phyloP scores from a whole-genome alignment of 768 basidiomycete species.

The Phaeotremella skinneri region DNA sequence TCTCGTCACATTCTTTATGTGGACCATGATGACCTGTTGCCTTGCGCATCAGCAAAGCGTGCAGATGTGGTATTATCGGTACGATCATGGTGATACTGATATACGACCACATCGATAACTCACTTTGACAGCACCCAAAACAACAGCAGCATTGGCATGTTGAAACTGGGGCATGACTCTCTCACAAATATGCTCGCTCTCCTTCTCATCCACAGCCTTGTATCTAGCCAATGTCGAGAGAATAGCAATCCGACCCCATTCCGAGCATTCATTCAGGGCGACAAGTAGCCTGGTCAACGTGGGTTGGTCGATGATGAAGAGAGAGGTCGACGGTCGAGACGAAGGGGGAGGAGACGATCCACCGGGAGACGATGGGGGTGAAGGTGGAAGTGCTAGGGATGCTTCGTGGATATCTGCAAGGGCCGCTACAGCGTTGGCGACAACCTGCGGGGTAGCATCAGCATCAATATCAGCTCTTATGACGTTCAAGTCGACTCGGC shows the following conservation, averaged over 20 bases:
- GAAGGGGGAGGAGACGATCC: constrained; percentile 35
- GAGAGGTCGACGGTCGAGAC: constrained; percentile 54
- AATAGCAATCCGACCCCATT: constrained; percentile 97
- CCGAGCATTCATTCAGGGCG: constrained; percentile 94
- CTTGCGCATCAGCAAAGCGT: constrained; percentile 1
- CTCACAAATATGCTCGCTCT: constrained; percentile 98
- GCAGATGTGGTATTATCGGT: too few species aligned
- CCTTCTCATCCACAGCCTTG: constrained; percentile 78
- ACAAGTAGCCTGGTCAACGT: constrained; percentile 87
- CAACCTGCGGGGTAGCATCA: constrained; percentile 63
- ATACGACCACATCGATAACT: too few species aligned
- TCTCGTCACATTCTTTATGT: constrained; percentile 75
- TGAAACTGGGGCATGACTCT: constrained; percentile 98
- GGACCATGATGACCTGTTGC: constrained; percentile 88
- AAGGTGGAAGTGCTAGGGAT: constrained; percentile 51
- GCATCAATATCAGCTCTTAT: neutral
- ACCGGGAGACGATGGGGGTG: constrained; percentile 25
- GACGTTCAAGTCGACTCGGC: constrained; percentile 5
- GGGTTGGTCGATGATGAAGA: constrained; percentile 77
- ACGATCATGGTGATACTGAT: too few species aligned
- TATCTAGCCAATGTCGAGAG: constrained; percentile 83
- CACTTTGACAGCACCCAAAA: constrained; percentile 93
- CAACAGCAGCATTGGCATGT: constrained; percentile 92
- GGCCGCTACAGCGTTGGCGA: constrained; percentile 92
- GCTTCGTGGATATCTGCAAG: constrained; percentile 82